phyloP scores from a whole-genome alignment of 257 asterid genomes.

The Vinca minor region DNA sequence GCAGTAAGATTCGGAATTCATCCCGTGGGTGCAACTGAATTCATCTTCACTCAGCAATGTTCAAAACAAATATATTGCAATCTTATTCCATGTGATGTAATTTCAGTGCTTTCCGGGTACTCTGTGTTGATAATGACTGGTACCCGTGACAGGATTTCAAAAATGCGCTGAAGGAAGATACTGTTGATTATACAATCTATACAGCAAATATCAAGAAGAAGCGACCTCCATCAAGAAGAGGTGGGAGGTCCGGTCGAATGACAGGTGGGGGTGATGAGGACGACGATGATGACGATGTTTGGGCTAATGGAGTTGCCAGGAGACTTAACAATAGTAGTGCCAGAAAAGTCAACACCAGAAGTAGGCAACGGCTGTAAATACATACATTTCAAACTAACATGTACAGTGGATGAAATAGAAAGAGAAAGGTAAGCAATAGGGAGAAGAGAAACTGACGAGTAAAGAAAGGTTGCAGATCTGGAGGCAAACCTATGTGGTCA shows the following conservation, averaged over 20 bases:
- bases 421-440: background rate
- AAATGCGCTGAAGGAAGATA: constrained; percentile 37
- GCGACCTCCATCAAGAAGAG: constrained; percentile 33
- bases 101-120: too few species aligned
- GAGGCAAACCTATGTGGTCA: background rate
- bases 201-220: constrained; percentile 33
- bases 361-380: constrained; percentile 72
- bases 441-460: constrained; percentile 13
- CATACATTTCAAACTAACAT: constrained; percentile 48
- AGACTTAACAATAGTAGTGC: constrained; percentile 38
- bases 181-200: constrained; percentile 35
- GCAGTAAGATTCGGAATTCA: too few species aligned
- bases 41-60: too few species aligned
- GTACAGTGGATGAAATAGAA: too few species aligned
- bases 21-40: too few species aligned
- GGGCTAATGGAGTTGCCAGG: constrained; percentile 34
- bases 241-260: constrained; percentile 23
- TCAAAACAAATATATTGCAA: too few species aligned
- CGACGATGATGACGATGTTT: constrained; percentile 24
- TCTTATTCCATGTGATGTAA: too few species aligned
- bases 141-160: constrained; percentile 28
- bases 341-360: constrained; percentile 45
- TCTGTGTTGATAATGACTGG: too few species aligned
- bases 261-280: constrained; percentile 23
- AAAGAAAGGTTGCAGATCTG: too few species aligned